Percentiles rank a stretch among this genome's conserved stretches.
Conservation (phyloP, 78 protist genomes). For the Guillardia theta region DNA sequence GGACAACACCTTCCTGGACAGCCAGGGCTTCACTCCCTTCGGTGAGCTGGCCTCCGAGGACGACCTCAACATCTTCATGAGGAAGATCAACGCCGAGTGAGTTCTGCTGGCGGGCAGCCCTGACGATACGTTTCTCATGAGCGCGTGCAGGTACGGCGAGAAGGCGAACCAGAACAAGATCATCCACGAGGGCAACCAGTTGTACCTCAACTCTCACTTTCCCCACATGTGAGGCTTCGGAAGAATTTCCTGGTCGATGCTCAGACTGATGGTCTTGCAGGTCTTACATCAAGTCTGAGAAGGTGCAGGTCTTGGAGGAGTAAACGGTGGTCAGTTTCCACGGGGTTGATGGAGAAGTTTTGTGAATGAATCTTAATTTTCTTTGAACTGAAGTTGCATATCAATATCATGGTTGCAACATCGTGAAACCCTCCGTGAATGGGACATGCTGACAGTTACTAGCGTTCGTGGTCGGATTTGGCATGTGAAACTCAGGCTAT, state of each 20-base stretch:
- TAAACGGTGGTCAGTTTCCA: neutral
- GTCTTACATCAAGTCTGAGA: slow-evolving; percentile 41
- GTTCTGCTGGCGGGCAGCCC: neutral
- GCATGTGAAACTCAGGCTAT: no score
- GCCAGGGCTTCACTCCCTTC: slow-evolving; percentile 41
- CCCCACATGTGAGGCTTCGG: slow-evolving; percentile 52
- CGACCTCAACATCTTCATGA: neutral
- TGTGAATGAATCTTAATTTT: no score
- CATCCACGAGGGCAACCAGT: neutral
- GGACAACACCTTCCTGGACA: slow-evolving; percentile 28
- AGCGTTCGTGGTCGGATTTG: no score
- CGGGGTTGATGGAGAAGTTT: no score
- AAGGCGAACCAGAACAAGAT: slow-evolving; percentile 38
- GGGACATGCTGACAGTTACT: no score
- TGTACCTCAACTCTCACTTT: neutral
- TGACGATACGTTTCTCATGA: neutral
- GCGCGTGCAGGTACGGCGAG: neutral
- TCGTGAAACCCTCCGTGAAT: no score
- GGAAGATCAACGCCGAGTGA: slow-evolving; percentile 8
- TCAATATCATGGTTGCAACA: no score
- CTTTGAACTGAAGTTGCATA: no score
- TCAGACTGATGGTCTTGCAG: no score
- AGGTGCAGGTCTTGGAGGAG: neutral
- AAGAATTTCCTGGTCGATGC: no score
- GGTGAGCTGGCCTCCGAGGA: neutral